phyloP scores from a whole-genome alignment of 352 stramenopile species.

The Phytophthora agathidicida region DNA sequence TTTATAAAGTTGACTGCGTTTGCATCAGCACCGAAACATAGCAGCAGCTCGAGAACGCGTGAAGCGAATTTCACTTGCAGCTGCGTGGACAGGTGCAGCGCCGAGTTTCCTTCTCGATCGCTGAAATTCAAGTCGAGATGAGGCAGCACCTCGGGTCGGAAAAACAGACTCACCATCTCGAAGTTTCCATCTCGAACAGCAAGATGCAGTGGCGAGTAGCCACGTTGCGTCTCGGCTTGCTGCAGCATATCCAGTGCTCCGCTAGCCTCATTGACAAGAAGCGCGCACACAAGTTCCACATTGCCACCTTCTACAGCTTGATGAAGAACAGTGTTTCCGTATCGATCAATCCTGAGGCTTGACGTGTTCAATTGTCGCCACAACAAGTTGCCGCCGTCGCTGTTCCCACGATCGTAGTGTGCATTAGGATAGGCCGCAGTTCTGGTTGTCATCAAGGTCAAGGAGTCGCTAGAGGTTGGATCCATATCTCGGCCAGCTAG shows the following conservation, averaged over 20 bases:
- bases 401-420: constrained; percentile 10
- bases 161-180: constrained; percentile 78
- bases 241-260: constrained; percentile 55
- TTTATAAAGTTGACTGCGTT: constrained; percentile 75
- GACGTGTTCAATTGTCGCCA: constrained; percentile 31
- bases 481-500: constrained; percentile 21
- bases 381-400: constrained; percentile 2
- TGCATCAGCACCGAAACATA: constrained; percentile 69
- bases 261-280: constrained; percentile 50
- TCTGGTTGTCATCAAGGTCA: constrained; percentile 25
- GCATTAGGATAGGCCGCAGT: constrained; percentile 10
- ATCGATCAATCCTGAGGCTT: constrained; percentile 49
- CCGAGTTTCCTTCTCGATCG: constrained; percentile 76
- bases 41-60: constrained; percentile 67
- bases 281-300: constrained; percentile 52
- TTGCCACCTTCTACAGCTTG: constrained; percentile 47
- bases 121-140: constrained; percentile 66
- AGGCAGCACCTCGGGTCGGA: constrained; percentile 74
- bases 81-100: constrained; percentile 68
- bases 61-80: constrained; percentile 67
- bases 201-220: constrained; percentile 68
- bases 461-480: constrained; percentile 16
- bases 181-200: constrained; percentile 62
- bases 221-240: constrained; percentile 56
- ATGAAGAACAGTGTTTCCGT: constrained; percentile 66